These are phyloP conservation scores for Nematocida displodere DNA, from an alignment of 371 early-diverging fungal species.

Conservation along the genomic window DNA sequence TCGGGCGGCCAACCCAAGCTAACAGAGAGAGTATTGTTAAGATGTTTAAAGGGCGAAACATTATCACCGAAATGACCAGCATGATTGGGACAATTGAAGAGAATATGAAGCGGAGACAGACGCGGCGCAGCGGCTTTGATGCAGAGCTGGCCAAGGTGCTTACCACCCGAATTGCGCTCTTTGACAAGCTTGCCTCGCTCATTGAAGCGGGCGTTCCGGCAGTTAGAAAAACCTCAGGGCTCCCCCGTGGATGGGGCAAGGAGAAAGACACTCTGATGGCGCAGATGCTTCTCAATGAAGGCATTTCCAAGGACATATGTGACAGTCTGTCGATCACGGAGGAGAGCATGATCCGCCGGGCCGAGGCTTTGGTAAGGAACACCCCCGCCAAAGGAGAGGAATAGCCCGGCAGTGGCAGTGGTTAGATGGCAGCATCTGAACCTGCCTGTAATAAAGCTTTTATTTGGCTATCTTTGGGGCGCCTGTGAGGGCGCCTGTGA, in stretches of 20 bases:
- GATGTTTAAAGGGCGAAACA: conserved; percentile 53
- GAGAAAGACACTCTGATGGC: conserved; percentile 56
- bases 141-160: conserved; percentile 53
- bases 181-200: conserved; percentile 46
- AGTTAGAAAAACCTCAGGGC: conserved; percentile 48
- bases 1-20: conserved; percentile 58
- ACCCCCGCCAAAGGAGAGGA: not conserved
- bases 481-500: too few relatives aligned
- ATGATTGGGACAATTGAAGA: conserved; percentile 59
- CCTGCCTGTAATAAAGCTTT: too few relatives aligned
- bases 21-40: conserved; percentile 58
- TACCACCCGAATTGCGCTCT: conserved; percentile 59
- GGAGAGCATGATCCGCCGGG: conserved; percentile 57
- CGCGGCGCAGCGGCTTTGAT: conserved; percentile 52
- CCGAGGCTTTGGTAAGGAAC: conserved; percentile 53
- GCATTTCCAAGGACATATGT: conserved; percentile 46
- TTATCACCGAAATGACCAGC: conserved; percentile 52
- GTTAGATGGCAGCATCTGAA: too few relatives aligned
- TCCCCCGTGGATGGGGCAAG: conserved; percentile 61
- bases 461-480: too few relatives aligned
- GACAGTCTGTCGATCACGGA: conserved; percentile 56
- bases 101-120: conserved; percentile 50
- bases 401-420: too few relatives aligned
- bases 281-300: conserved; percentile 52
- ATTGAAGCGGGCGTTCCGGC: conserved; percentile 21